phyloP scores from a whole-genome alignment of 148 eudicot species.

The Rhododendron ferrugineum region DNA sequence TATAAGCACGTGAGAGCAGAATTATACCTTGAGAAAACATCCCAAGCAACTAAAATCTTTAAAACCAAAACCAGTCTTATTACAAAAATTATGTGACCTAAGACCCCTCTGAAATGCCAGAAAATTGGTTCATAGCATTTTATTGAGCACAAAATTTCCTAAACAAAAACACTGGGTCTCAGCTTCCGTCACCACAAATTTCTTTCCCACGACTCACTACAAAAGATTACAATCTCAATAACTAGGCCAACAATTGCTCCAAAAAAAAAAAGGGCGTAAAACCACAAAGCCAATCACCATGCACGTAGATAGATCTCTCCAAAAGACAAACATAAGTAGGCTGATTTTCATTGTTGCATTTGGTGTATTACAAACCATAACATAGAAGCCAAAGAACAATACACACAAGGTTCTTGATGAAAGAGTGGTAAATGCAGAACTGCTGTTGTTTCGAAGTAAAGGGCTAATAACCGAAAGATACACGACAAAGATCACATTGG shows the following conservation, averaged over 20 bases:
- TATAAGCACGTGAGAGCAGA: background rate
- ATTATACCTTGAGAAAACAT: too few relatives aligned
- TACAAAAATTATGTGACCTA: too few relatives aligned
- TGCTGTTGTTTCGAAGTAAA: background rate
- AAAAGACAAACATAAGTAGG: background rate
- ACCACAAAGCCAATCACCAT: background rate
- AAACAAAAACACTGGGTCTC: background rate
- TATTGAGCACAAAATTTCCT: background rate
- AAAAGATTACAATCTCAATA: background rate
- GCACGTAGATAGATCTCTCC: background rate
- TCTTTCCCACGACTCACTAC: background rate
- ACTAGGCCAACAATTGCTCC: background rate
- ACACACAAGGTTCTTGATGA: background rate
- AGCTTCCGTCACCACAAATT: background rate
- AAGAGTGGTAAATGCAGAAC: background rate
- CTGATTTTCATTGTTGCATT: background rate
- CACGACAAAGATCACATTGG: constrained; percentile 7
- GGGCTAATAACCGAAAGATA: constrained; percentile 18
- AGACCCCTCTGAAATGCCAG: background rate
- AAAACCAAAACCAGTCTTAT: too few relatives aligned
- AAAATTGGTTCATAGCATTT: background rate
- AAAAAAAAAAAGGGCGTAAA: background rate
- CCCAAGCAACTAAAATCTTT: too few relatives aligned
- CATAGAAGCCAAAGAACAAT: background rate
- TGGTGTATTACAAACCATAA: background rate